phyloP scores from a whole-genome alignment of 441 rosid species.

The Adansonia gregorii region DNA sequence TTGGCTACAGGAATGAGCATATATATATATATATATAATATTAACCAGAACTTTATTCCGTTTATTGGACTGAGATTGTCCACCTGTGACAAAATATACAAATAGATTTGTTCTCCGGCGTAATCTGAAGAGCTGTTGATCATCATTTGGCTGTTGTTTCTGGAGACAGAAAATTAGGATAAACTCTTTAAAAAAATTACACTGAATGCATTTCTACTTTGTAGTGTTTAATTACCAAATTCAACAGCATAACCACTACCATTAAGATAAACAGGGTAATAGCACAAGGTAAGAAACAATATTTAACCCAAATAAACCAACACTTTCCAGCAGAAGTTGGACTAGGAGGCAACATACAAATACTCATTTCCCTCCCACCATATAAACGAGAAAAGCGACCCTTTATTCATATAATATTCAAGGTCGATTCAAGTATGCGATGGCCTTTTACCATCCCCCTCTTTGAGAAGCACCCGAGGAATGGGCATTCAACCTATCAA shows the following conservation, averaged over 20 bases:
- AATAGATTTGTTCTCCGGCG: too few relatives aligned
- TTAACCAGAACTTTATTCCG: too few relatives aligned
- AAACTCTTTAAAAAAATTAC: too few relatives aligned
- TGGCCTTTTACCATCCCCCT: slow-evolving; percentile 72
- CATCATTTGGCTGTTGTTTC: too few relatives aligned
- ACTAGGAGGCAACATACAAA: slow-evolving; percentile 23
- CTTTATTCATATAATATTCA: slow-evolving; percentile 20
- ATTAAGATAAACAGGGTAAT: neutral
- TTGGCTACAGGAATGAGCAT: too few relatives aligned
- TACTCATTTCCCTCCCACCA: slow-evolving; percentile 24
- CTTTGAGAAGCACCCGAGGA: slow-evolving; percentile 67
- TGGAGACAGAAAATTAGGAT: too few relatives aligned
- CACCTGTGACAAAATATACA: too few relatives aligned
- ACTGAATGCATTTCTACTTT: too few relatives aligned
- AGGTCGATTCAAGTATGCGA: slow-evolving; percentile 10
- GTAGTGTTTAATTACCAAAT: neutral
- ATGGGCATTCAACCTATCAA: slow-evolving; percentile 70
- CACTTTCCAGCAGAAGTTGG: slow-evolving; percentile 16
- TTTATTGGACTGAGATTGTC: too few relatives aligned
- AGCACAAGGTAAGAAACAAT: neutral
- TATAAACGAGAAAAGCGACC: neutral
- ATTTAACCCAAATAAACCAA: neutral
- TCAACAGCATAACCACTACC: neutral
- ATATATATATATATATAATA: too few relatives aligned
- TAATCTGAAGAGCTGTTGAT: too few relatives aligned